Conservation (phyloP, 495 filamentous ascomycete genomes). For the Podospora appendiculata region DNA sequence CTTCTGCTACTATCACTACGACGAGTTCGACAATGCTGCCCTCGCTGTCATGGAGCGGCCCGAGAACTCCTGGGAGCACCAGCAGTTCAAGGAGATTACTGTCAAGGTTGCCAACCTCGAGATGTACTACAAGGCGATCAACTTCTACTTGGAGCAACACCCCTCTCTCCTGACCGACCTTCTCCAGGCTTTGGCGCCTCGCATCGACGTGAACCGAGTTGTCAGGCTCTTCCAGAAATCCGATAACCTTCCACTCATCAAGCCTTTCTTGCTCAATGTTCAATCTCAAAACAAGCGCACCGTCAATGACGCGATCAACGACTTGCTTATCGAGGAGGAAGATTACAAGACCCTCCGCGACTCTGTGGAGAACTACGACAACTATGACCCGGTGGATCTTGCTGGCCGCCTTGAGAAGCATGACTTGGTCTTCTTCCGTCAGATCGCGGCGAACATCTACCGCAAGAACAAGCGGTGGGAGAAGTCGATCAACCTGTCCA, state of each 20-base stretch:
- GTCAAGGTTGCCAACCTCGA: conserved; percentile 98
- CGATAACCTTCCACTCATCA: conserved; percentile 97
- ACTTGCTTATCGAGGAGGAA: conserved; percentile 96
- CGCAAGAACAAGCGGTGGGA: conserved; percentile 99
- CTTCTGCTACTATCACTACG: conserved; percentile 98
- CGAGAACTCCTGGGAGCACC: conserved; percentile 97
- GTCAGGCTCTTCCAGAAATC: conserved; percentile 98
- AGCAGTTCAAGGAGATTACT: conserved; percentile 98
- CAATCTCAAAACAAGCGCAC: conserved; percentile 96
- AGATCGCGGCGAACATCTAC: conserved; percentile 97
- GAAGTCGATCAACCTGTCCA: conserved; percentile 96
- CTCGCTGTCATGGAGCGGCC: conserved; percentile 99
- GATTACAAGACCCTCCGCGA: conserved; percentile 98
- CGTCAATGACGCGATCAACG: conserved; percentile 98
- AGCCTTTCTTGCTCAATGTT: conserved; percentile 96
- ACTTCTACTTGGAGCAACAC: conserved; percentile 97
- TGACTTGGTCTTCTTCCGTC: conserved; percentile 97
- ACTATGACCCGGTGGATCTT: conserved; percentile 95
- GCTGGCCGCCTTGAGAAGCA: conserved; percentile 92
- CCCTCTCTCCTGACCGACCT: conserved; percentile 92
- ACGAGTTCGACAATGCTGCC: conserved; percentile 98
- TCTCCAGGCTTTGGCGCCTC: conserved; percentile 79
- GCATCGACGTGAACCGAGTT: conserved; percentile 97
- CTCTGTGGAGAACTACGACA: conserved; percentile 97
- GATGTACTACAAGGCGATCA: conserved; percentile 96